Conservation (phyloP, 2,329 filamentous ascomycete species). For the Ustulina deusta region DNA sequence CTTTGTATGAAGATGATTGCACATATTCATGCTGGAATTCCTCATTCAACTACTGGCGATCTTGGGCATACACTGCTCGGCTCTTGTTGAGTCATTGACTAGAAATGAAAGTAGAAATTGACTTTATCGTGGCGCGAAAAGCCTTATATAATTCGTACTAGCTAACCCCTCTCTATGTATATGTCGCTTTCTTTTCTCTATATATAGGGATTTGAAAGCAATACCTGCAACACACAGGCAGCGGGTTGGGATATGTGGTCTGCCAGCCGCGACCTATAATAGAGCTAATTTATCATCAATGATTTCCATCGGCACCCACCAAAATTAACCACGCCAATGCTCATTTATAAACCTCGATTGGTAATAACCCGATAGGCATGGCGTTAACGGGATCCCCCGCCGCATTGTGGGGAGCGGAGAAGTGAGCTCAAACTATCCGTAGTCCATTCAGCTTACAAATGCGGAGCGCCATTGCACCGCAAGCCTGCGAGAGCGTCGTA, state of each 20-base stretch:
- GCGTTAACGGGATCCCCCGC: background rate
- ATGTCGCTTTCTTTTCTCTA: no score
- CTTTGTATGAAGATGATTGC: background rate
- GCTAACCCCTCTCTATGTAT: background rate
- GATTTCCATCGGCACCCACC: background rate
- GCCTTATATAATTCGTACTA: background rate
- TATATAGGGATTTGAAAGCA: no score
- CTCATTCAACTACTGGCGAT: no score
- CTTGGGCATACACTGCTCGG: no score
- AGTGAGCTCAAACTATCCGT: constrained; percentile 16
- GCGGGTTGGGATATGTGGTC: no score
- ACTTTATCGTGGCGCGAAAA: background rate
- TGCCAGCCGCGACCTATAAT: no score
- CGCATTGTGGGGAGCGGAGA: constrained; percentile 22
- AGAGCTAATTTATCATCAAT: background rate
- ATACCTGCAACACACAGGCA: no score
- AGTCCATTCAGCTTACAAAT: constrained; percentile 30
- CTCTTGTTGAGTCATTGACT: no score
- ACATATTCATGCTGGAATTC: background rate
- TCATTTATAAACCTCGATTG: background rate
- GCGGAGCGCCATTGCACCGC: constrained; percentile 20
- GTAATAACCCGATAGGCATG: constrained; percentile 13
- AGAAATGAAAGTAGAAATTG: no score
- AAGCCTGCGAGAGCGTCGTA: background rate
- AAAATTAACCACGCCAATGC: background rate